These are phyloP conservation scores for Auriculariales sp. DNA, from an alignment of 768 basidiomycete genomes.

Conservation along the genomic window DNA sequence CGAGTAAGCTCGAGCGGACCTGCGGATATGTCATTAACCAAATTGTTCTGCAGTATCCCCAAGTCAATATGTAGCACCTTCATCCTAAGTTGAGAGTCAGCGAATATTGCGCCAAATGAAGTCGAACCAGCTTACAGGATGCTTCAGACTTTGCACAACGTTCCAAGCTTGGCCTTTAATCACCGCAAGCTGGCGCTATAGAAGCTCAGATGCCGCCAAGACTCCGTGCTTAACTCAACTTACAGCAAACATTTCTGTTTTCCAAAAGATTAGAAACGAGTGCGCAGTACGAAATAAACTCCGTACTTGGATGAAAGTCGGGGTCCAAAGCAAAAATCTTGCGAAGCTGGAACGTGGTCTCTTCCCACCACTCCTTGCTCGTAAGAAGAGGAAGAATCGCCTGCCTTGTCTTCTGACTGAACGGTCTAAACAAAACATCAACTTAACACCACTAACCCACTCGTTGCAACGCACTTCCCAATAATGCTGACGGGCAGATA, in stretches of 20 bases:
- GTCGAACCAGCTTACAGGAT: slow-evolving; percentile 34
- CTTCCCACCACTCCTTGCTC: slow-evolving; percentile 81
- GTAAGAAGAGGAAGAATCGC: slow-evolving; percentile 74
- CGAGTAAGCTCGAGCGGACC: slow-evolving; percentile 85
- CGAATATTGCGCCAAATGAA: slow-evolving; percentile 3
- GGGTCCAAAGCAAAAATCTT: slow-evolving; percentile 69
- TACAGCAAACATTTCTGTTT: slow-evolving; percentile 3
- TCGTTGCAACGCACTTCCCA: slow-evolving; percentile 27
- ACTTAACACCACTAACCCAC: slow-evolving; percentile 3
- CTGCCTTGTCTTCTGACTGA: slow-evolving; percentile 65
- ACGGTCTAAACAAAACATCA: slow-evolving; percentile 30
- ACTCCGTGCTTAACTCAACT: neutral
- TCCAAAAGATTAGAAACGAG: slow-evolving; percentile 10
- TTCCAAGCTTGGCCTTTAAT: slow-evolving; percentile 91
- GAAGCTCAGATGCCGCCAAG: neutral
- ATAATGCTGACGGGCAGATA: slow-evolving; percentile 77
- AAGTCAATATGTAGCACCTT: too few species aligned
- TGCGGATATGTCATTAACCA: slow-evolving; percentile 16
- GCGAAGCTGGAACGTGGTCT: slow-evolving; percentile 64
- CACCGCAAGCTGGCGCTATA: slow-evolving; percentile 73
- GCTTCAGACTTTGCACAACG: slow-evolving; percentile 70
- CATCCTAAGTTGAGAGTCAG: slow-evolving; percentile 35
- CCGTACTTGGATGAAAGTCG: slow-evolving; percentile 57
- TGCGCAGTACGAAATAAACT: neutral
- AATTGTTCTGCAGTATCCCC: too few species aligned